Evolutionary conservation across 2,329 filamentous ascomycete species (phyloP).

Genomic region (Epichloe bromicola): DNA sequence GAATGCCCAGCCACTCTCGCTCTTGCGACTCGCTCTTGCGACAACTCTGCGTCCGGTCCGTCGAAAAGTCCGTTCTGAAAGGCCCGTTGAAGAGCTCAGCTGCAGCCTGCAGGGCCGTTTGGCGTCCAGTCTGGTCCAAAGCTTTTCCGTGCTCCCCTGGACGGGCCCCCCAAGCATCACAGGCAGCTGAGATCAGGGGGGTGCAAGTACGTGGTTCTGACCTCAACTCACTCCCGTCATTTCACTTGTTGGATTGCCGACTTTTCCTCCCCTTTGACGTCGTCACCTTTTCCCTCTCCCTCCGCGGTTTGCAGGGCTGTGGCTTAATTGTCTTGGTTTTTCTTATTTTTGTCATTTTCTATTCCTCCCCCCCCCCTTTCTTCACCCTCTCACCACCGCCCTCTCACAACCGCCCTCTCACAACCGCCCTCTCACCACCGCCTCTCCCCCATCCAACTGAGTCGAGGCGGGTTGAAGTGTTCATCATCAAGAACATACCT

Average conservation of each 20-base stretch:
- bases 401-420: too few relatives aligned
- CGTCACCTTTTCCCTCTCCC: conserved; percentile 1
- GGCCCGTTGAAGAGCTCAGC: too few relatives aligned
- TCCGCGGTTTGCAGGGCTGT: conserved; percentile 1
- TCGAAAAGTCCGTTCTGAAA: background rate
- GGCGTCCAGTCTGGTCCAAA: background rate
- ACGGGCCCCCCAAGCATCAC: too few relatives aligned
- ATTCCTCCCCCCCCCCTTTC: background rate
- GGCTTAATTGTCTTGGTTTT: conserved; percentile 1
- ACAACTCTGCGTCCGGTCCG: conserved; percentile 15
- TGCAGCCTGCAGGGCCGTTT: background rate
- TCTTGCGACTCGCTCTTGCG: too few relatives aligned
- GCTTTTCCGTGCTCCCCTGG: too few relatives aligned
- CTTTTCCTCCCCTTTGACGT: conserved; percentile 2
- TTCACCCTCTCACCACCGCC: too few relatives aligned
- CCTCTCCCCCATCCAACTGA: background rate
- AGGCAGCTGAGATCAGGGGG: too few relatives aligned
- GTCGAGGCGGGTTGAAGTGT: background rate
- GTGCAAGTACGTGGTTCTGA: too few relatives aligned
- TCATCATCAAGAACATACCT: background rate
- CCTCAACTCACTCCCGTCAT: too few relatives aligned
- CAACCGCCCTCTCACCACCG: too few relatives aligned
- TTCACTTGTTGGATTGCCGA: conserved; percentile 1
- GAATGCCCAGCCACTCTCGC: too few relatives aligned
- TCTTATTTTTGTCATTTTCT: background rate